These are phyloP conservation scores for Saccharum spontaneum DNA, from an alignment of 176 grass and related monocot genomes.

Conservation along the genomic window DNA sequence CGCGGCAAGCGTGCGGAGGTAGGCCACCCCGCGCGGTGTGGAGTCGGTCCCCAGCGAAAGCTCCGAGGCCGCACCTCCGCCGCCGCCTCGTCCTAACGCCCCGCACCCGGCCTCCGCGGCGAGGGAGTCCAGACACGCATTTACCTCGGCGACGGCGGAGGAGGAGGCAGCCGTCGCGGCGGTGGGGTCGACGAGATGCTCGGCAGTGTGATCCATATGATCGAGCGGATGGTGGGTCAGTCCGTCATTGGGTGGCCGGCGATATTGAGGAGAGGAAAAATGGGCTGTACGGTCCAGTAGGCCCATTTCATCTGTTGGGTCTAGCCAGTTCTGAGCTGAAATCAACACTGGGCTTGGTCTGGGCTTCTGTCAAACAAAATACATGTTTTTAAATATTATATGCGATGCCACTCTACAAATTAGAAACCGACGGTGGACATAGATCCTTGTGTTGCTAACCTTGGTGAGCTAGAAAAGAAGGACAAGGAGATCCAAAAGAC, in stretches of 20 bases:
- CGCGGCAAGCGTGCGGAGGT: conserved; percentile 63
- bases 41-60: conserved; percentile 62
- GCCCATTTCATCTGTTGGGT: not conserved
- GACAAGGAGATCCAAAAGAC: too few species aligned
- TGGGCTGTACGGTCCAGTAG: not conserved
- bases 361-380: not conserved
- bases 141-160: conserved; percentile 61
- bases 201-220: conserved; percentile 54
- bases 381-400: not conserved
- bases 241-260: not conserved
- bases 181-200: conserved; percentile 52
- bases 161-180: conserved; percentile 31
- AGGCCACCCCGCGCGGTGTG: conserved; percentile 56
- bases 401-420: too few species aligned
- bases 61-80: conserved; percentile 39
- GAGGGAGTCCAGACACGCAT: conserved; percentile 69
- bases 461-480: too few species aligned
- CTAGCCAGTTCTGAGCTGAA: not conserved
- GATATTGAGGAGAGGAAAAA: not conserved
- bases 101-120: conserved; percentile 38
- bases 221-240: not conserved
- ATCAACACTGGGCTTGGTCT: not conserved
- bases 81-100: conserved; percentile 32
- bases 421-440: too few species aligned
- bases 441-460: too few species aligned